Percentiles rank a stretch among this genome's conserved stretches.
Evolutionary conservation across 306 rosid species (phyloP).

Genomic region (Casuarina cunninghamiana): DNA sequence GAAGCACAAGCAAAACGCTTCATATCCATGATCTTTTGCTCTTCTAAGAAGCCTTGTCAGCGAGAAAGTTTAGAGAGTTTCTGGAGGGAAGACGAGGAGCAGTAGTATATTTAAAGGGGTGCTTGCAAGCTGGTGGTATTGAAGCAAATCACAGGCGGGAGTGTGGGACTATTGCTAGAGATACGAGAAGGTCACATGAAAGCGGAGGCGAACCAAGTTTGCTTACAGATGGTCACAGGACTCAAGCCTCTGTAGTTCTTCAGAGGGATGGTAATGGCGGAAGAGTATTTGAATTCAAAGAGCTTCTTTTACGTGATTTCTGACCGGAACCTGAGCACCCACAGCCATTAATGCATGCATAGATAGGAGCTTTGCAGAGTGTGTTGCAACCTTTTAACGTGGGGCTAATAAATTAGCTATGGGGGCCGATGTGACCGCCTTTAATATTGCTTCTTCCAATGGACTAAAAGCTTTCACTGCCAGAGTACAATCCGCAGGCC

Average conservation of each 20-base stretch:
- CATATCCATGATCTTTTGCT: constrained; percentile 18
- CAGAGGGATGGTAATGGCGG: constrained; percentile 23
- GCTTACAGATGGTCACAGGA: constrained; percentile 54
- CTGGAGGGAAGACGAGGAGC: constrained; percentile 5
- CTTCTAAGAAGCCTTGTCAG: not conserved
- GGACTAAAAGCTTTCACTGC: not conserved
- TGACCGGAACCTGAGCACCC: constrained; percentile 14
- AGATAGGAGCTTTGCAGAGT: not conserved
- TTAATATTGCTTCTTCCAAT: constrained; percentile 30
- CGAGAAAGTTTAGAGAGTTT: not conserved
- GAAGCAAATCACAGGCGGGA: constrained; percentile 72
- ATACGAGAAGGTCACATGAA: constrained; percentile 62
- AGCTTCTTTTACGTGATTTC: constrained; percentile 63
- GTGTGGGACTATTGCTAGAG: constrained; percentile 15
- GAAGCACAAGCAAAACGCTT: constrained; percentile 29
- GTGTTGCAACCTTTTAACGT: constrained; percentile 8
- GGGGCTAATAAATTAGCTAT: constrained; percentile 43
- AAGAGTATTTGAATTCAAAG: constrained; percentile 30
- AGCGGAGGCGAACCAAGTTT: constrained; percentile 19
- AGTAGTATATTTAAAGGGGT: constrained; percentile 23
- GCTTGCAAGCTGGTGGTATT: constrained; percentile 27
- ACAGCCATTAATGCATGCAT: constrained; percentile 39
- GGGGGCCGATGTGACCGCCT: constrained; percentile 56
- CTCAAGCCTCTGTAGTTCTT: constrained; percentile 34
- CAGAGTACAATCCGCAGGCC: not conserved